Evolutionary conservation across 1,284 basidiomycete species (phyloP).

Genomic region (Ganoderma lucidum): DNA sequence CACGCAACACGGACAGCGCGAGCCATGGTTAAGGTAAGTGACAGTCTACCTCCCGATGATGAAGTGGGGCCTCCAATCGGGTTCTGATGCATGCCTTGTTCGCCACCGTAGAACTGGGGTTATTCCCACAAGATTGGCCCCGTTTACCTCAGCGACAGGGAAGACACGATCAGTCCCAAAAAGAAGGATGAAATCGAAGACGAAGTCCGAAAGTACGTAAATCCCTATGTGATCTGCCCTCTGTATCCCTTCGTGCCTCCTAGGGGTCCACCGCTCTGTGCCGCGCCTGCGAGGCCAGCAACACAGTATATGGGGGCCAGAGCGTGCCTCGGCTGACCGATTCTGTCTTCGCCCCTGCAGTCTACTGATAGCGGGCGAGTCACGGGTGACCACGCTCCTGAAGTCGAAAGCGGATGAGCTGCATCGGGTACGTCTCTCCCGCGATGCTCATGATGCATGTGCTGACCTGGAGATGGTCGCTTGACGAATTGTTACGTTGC

Average conservation of each 20-base stretch:
- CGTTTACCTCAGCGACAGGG: slow-evolving; percentile 79
- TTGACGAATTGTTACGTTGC: slow-evolving; percentile 20
- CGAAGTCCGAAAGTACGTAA: slow-evolving; percentile 79
- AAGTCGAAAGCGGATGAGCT: slow-evolving; percentile 81
- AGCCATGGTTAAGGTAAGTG: slow-evolving; percentile 87
- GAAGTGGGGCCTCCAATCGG: slow-evolving; percentile 16
- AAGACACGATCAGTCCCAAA: slow-evolving; percentile 72
- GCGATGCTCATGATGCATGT: slow-evolving; percentile 11
- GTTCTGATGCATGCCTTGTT: slow-evolving; percentile 20
- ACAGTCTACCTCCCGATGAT: slow-evolving; percentile 23
- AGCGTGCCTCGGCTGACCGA: slow-evolving; percentile 29
- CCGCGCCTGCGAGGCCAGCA: slow-evolving; percentile 11
- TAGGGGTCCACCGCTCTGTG: slow-evolving; percentile 16
- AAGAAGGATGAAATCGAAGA: slow-evolving; percentile 86
- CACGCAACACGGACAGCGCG: slow-evolving; percentile 83
- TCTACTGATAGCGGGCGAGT: slow-evolving; percentile 78
- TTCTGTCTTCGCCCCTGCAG: slow-evolving; percentile 46
- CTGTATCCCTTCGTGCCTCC: slow-evolving; percentile 20
- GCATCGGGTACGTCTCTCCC: slow-evolving; percentile 66
- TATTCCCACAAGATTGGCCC: slow-evolving; percentile 88
- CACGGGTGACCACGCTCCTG: slow-evolving; percentile 74
- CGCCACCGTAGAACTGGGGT: slow-evolving; percentile 64
- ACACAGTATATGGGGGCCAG: slow-evolving; percentile 24
- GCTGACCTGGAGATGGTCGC: slow-evolving; percentile 26
- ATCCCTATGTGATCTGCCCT: slow-evolving; percentile 22